Base-by-base conservation (phyloP, 495 filamentous ascomycete genomes). In the Penicillium antarcticum region DNA sequence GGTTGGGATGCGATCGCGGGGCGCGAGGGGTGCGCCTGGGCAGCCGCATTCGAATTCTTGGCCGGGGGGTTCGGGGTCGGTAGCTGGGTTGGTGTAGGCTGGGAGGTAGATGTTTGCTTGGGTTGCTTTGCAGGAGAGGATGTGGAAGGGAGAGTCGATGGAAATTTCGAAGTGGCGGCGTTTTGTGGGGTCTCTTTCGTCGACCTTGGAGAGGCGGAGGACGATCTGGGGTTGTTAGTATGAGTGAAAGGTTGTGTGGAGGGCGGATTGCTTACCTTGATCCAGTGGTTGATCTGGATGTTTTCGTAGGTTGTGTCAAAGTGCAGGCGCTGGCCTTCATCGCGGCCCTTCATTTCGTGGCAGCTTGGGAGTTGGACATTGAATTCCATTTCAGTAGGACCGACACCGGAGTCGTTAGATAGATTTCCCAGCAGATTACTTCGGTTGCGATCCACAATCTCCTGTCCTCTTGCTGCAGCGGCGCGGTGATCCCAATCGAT, bases 221-320 rank as follows among this genome's bases (percentile, higher is more conserved):
- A 98, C 90, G 60, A 98, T 94, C 94, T 98, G 53, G 10, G 19
- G 18, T 37, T 42, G 35, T 51, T 43, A 29, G 52, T n/a, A 62
- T 51, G 7, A 23, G 9, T 6, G 13, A 13, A 11, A 12, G 17
- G 1, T 11, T 19, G 19, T 2, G n/a, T 16, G 9, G 46, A 42
- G 5, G 17, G 24, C 13, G 16, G 13, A 29, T 11, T 10, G 57
- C 78, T 42, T 81, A 95, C 94, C 84, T 98, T 98, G 62, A 98
- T 97, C 94, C 95, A 97, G 65, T 98, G 94, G 60, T 92, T 91
- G 41, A 98, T 92, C 61, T 96, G 90, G 36, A 96, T 96, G 49
- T 95, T 94, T 67, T 88, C 87, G 77, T 92, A 97, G 13, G 94
- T 96, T 42, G 91, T 96, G 58, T 97, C 92, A 52, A 94, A 95